Evolutionary conservation across 495 filamentous ascomycete genomes (phyloP), one percentile per base, ranked within the genome.

Genomic region (Penicillium egyptiacum): DNA sequence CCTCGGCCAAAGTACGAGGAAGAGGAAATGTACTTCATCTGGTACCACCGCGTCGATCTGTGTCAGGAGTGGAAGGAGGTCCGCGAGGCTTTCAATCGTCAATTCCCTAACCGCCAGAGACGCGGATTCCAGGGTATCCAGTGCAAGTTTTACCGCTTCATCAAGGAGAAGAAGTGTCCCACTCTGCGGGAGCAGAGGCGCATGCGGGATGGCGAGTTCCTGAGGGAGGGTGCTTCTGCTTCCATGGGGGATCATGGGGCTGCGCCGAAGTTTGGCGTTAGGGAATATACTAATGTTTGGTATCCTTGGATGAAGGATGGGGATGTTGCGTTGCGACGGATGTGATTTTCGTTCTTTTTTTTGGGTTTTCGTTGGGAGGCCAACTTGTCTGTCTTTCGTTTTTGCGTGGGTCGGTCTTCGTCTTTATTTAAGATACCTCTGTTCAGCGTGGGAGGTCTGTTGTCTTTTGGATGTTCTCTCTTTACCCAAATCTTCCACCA

Each of bases 71-170:
- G 79, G 79, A 75, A 74, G 60, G 77, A 79, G 52, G 74, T 80
- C 17, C 70, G 71, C 40, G 75, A 80, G 50, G 73, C 73, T 50
- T 81, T 78, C 59, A 80, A 81, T 58, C 72, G 59, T 2, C 77
- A 78, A 58, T 81, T 81, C 55, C 71, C 75, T n/a, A 66, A 53
- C 20, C 71, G 77, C 7, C 70, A 74, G 53, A 68, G 75, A 2
- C 63, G 72, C 11, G 77, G 76, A 14, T 76, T 77, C 66, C 75
- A 78, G 60, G 79, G 79, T 2, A 77, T 82, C 35, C 79, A 82
- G 63, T 82, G 79, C 72, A 80, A 79, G 53, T 82, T 80, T 60
- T 82, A 82, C 59, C 77, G 79, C 26, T 79, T 78, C 52, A 77
- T 79, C 52, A 74, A 75, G 60, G 72, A 76, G 46, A 74, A 79